Evolutionary conservation across 176 grass and related monocot genomes (phyloP), one percentile per base, ranked within the genome.

Genomic region (Neostapfia colusana): DNA sequence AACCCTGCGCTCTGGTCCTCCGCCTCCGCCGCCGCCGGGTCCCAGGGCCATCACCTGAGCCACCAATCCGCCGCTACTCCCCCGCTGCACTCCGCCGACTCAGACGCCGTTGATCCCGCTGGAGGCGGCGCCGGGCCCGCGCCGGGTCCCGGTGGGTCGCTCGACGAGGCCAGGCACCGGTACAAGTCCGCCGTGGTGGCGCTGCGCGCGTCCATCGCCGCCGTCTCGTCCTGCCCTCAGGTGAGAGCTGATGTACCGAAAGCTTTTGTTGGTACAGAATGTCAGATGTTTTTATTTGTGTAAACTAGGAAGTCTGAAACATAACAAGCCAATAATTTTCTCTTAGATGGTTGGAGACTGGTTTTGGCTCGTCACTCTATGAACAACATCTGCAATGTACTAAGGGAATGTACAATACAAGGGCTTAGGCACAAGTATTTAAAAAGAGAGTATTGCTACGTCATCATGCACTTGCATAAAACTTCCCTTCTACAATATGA

Each of bases 1-100:
- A 93, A 99, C 85, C 87, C 95, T 20, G 69, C 79, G n/a, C 91
- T 99, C 53, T 99, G 95, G 95, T 93, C 95, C 84, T 50, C 89
- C 13, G 13, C 79, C 40, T 8, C 62, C n/a, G 24, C 43, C 1
- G 82, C 75, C 36, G 48, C 72, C 0, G 63, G 75, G 31, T 27
- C 59, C 63, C 79, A 64, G 28, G 3, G 20, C 39, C 72, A 70
- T 21, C 74, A 64, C 31, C 56, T 40, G 25, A 31, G 25, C 62
- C 25, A 83, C 76, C 69, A 83, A 9, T 50, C 72, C 26, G 36
- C 69, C 7, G 44, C 59, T 59, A 74, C 84, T 55, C 83, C 66
- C 23, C 80, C 82, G 59, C 67, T 57, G 16, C 85, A 79, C 46
- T 69, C 74, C 42, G 50, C 67, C 16, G 81, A 87, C 55, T 82